A percentile compares a stretch with the other conserved stretches of the same genome.
phyloP scores from a whole-genome alignment of 352 stramenopile species.

The Pythium myriotylum region DNA sequence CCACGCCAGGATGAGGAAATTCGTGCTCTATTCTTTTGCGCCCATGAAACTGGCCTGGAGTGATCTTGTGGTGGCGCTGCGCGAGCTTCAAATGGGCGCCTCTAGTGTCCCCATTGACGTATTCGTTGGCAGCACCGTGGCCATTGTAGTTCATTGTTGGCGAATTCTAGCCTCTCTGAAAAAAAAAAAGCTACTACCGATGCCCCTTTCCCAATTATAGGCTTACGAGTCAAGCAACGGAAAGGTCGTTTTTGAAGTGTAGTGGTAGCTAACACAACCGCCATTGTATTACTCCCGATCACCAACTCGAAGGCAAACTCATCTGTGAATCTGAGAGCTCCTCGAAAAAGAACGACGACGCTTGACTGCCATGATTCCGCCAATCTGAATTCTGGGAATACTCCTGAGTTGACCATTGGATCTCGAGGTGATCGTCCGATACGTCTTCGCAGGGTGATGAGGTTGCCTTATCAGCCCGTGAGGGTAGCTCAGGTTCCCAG shows the following conservation, averaged over 20 bases:
- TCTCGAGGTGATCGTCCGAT: neutral
- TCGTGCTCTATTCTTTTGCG: constrained; percentile 46
- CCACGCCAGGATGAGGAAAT: constrained; percentile 44
- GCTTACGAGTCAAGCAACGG: no score
- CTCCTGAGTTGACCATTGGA: constrained; percentile 8
- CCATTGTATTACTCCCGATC: neutral
- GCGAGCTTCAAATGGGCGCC: constrained; percentile 65
- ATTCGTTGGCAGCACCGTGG: constrained; percentile 12
- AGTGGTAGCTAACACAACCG: no score
- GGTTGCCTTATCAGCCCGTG: neutral
- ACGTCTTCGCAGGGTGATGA: neutral
- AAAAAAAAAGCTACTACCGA: no score
- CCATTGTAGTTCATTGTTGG: constrained; percentile 1
- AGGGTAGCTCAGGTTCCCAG: neutral
- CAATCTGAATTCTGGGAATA: constrained; percentile 30
- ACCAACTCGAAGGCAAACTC: constrained; percentile 33
- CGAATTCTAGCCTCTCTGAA: no score
- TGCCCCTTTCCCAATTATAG: no score
- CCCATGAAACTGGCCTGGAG: constrained; percentile 53
- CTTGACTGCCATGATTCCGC: constrained; percentile 40
- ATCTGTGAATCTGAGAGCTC: constrained; percentile 63
- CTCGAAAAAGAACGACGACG: constrained; percentile 35
- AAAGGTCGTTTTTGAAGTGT: no score
- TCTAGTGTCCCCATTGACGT: constrained; percentile 42
- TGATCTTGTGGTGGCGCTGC: constrained; percentile 67